Conservation (phyloP, 2,329 filamentous ascomycete genomes). For the Aspergillus sp. region DNA sequence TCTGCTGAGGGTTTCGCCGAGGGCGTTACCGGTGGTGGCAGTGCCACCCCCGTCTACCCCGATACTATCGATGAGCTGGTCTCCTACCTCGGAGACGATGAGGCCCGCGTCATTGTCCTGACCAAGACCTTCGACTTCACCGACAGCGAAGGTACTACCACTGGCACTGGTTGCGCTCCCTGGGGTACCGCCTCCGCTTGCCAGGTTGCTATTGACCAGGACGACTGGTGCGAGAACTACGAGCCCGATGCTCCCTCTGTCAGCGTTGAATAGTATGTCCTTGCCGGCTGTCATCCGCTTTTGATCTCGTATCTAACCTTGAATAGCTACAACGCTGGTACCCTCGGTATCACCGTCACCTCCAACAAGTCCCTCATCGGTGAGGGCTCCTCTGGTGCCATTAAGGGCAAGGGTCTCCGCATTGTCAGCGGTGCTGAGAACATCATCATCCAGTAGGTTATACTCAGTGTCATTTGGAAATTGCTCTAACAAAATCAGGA, state of each 20-base stretch:
- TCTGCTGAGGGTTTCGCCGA: constrained; percentile 51
- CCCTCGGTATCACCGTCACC: constrained; percentile 53
- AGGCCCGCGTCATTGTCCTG: constrained; percentile 58
- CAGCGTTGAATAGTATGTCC: constrained; percentile 39
- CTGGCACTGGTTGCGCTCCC: constrained; percentile 56
- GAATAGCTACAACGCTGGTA: constrained; percentile 53
- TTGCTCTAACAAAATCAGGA: constrained; percentile 1
- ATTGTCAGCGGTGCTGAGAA: constrained; percentile 52
- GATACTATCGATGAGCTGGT: constrained; percentile 58
- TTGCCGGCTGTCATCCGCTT: neutral
- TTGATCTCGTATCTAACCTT: constrained; percentile 30
- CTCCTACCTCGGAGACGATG: constrained; percentile 58
- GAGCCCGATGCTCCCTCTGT: constrained; percentile 54
- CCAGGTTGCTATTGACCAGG: constrained; percentile 63
- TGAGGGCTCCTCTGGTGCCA: constrained; percentile 54
- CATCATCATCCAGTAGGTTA: constrained; percentile 57
- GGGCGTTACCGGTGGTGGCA: constrained; percentile 63
- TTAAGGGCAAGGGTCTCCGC: constrained; percentile 61
- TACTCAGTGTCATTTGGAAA: neutral
- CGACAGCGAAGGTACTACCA: constrained; percentile 41
- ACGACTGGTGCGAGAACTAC: constrained; percentile 62
- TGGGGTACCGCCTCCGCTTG: constrained; percentile 56
- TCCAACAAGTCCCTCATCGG: constrained; percentile 63
- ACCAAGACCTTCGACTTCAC: constrained; percentile 27
- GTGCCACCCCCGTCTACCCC: constrained; percentile 56